phyloP scores from a whole-genome alignment of 148 eudicot genomes.

The Heliamphora exappendiculata region DNA sequence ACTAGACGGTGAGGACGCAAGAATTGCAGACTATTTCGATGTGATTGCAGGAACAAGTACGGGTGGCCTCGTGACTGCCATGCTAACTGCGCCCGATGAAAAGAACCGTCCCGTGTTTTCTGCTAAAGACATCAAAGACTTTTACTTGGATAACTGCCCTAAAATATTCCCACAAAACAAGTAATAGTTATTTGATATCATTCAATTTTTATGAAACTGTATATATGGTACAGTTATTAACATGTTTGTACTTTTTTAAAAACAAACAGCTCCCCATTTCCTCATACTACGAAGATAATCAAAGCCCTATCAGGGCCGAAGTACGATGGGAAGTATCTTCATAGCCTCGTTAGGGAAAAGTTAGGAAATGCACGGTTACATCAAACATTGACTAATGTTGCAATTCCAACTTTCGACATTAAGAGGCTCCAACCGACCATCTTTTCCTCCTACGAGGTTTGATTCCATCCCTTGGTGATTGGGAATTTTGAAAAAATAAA shows the following conservation, averaged over 20 bases:
- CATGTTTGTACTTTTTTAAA: not conserved
- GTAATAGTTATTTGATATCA: not conserved
- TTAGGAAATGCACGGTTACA: not conserved
- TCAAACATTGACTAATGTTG: slow-evolving; percentile 12
- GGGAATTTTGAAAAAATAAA: not conserved
- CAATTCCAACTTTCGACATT: slow-evolving; percentile 13
- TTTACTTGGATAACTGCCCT: slow-evolving; percentile 11
- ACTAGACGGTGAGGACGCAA: slow-evolving; percentile 13
- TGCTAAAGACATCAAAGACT: slow-evolving; percentile 16
- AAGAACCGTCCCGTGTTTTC: slow-evolving; percentile 10
- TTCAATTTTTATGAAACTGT: too few relatives aligned
- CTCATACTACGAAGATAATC: not conserved
- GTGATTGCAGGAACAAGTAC: slow-evolving; percentile 12
- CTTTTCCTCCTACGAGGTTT: slow-evolving; percentile 13
- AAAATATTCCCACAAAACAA: slow-evolving; percentile 4
- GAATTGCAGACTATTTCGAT: slow-evolving; percentile 17
- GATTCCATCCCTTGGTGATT: not conserved
- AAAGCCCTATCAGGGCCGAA: slow-evolving; percentile 10
- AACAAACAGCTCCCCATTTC: not conserved
- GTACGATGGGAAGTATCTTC: slow-evolving; percentile 12
- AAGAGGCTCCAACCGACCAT: slow-evolving; percentile 13
- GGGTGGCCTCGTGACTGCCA: slow-evolving; percentile 12
- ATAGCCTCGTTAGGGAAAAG: slow-evolving; percentile 2
- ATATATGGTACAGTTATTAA: not conserved
- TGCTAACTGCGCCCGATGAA: slow-evolving; percentile 9